Evolutionary conservation across 495 filamentous ascomycete genomes (phyloP).

Genomic region (Neurospora africana): DNA sequence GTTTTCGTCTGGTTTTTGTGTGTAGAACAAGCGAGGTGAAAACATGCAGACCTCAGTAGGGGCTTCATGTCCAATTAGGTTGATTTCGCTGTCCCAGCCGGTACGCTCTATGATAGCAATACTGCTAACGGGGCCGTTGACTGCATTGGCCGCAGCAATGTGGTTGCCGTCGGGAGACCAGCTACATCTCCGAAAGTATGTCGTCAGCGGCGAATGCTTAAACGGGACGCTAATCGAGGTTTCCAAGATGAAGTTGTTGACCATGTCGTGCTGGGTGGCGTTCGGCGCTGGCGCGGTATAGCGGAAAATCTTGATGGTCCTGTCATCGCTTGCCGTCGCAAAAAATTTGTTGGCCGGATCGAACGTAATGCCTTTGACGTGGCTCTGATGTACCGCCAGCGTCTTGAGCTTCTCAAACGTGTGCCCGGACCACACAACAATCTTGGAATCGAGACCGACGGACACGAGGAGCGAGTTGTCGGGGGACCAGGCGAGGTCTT

Average conservation of each 20-base stretch:
- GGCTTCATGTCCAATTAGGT: conserved; percentile 92
- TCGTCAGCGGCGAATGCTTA: conserved; percentile 77
- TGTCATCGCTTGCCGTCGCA: conserved; percentile 92
- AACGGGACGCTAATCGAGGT: conserved; percentile 79
- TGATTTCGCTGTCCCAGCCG: conserved; percentile 92
- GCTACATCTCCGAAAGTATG: conserved; percentile 91
- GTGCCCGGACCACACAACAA: conserved; percentile 94
- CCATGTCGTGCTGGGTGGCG: conserved; percentile 83
- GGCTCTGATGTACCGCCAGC: conserved; percentile 80
- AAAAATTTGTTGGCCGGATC: conserved; percentile 99
- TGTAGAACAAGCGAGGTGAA: conserved; percentile 76
- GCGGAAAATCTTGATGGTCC: conserved; percentile 91
- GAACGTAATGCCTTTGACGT: conserved; percentile 97
- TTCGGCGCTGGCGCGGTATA: conserved; percentile 89
- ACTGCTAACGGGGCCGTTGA: conserved; percentile 93
- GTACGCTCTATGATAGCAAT: conserved; percentile 91
- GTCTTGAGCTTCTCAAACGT: conserved; percentile 98
- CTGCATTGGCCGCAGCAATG: conserved; percentile 92
- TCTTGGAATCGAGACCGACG: conserved; percentile 92
- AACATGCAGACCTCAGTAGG: conserved; percentile 97
- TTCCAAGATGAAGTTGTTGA: conserved; percentile 90
- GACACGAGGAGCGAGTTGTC: conserved; percentile 94
- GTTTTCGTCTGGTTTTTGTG: conserved; percentile 48
- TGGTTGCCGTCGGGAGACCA: conserved; percentile 97
- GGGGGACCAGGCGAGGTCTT: conserved; percentile 94